Percentiles rank a stretch among this genome's conserved stretches.
phyloP scores from a whole-genome alignment of 2,329 filamentous ascomycete genomes.

The Rachicladosporium sp. region DNA sequence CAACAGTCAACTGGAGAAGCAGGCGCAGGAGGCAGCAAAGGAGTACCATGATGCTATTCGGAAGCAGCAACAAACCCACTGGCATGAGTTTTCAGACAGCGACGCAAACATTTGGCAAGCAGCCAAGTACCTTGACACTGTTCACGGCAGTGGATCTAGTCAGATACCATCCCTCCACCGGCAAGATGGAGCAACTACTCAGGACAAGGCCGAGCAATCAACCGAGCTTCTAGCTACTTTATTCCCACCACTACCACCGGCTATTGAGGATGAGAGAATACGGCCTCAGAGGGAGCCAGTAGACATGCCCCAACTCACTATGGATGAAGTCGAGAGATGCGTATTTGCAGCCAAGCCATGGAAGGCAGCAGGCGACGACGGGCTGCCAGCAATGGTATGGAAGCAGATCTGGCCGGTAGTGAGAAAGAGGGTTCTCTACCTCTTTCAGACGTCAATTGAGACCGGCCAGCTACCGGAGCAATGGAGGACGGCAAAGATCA shows the following conservation, averaged over 20 bases:
- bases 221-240: background rate
- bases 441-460: conserved; percentile 12
- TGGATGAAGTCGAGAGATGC: background rate
- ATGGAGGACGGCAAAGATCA: conserved; percentile 17
- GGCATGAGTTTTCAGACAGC: no score
- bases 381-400: conserved; percentile 11
- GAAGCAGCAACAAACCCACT: no score
- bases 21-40: no score
- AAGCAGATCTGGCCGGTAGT: conserved; percentile 14
- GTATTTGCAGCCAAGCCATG: conserved; percentile 4
- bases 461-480: conserved; percentile 13
- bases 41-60: no score
- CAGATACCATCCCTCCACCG: no score
- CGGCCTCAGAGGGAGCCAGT: background rate
- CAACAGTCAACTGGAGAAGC: no score
- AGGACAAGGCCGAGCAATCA: no score
- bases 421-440: conserved; percentile 11
- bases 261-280: background rate
- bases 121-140: no score
- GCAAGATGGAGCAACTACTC: no score
- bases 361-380: conserved; percentile 8
- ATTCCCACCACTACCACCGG: background rate
- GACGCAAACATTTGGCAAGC: no score
- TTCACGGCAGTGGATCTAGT: no score
- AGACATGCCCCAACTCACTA: background rate